Base-by-base conservation (phyloP, 352 stramenopile species). In the Phytophthora aleatoria region DNA sequence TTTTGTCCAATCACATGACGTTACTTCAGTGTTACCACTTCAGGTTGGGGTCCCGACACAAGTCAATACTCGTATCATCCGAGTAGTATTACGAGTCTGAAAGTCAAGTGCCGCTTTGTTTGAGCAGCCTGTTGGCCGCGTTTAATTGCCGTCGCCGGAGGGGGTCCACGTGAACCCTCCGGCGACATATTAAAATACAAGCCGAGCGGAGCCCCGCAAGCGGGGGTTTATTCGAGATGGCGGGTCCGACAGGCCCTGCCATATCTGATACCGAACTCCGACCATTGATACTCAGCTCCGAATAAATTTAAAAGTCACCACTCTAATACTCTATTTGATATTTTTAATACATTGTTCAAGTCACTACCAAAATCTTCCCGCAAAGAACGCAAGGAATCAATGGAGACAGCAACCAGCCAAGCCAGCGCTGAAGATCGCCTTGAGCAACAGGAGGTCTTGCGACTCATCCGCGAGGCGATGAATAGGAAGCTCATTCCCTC, bases 241-340 rank as follows among this genome's bases (percentile, higher is more conserved):
- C 39, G n/a, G n/a, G 39, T 13, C n/a, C 39, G 15, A 26, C n/a
- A 26, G 39, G 39, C 5, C 39, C 39, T 11, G 39, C 3, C 39
- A 45, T 45, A 45, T 45, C 39, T 15, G 39, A 27, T 12, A 41
- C 35, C 35, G 35, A 41, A n/a, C 35, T 45, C 39, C 39, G n/a
- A 45, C 12, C 39, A 11, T 15, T 15, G n/a, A 45, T 45, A 45
- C 39, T 45, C 4, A 13, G 13, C 8, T 38, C 33, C 11, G 33
- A 12, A 26, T 16, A 45, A 45, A 3, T 45, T 45, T 45, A 45
- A 11, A 26, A 26, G 9, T 3, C 20, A 0, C 35, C 11, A 16
- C 35, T 15, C 35, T 41, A 41, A 41, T 41, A 41, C 15, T 41
- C 11, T 16, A n/a, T n/a, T 41, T 41, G 2, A 41, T 11, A 41